Base-by-base conservation (phyloP, 768 basidiomycete species). In the Pleurotus tuoliensis region DNA sequence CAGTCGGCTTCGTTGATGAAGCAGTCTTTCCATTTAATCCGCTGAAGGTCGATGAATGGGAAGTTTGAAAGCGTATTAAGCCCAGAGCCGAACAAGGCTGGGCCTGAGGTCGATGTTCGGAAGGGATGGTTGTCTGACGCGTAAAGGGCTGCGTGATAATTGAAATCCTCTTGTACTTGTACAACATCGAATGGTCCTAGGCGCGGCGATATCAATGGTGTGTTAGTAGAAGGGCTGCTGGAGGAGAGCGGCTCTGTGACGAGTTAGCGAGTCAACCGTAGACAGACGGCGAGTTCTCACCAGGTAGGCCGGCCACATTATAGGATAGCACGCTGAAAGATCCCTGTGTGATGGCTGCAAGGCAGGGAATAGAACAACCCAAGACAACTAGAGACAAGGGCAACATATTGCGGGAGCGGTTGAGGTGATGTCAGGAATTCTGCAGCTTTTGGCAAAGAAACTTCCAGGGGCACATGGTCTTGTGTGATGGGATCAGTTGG, bases 151-250 rank as follows among this genome's bases (percentile, higher is more conserved):
- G 69, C 68, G 43, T 75, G 72, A 43, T 67, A 75, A 55, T 75
- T 73, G 65, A 75, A 75, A 56, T 75, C 73, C 60, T 73, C 68
- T 54, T 72, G 66, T 11, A 72, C 70, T 41, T 72, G 64, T 56
- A 72, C 63, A 43, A 72, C 63, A 59, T 67, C 69, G 56, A 66
- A 71, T 2, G 70, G 67, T 46, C 56, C 58, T 7, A 72, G 63
- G n/a, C 66, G 67, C 24, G 69, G 60, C 5, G 70, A 68, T 44
- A 72, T 71, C 18, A 70, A 55, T 12, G 71, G 67, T 8, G 71
- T 72, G 56, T 72, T 63, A 2, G 60, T 56, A 6, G 49, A 50
- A 6, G 71, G 71, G 41, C 70, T 59, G 3, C 68, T 66, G 1
- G 69, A 71, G 0, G 69, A 72, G 2, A 70, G 49, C 18, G 61